A percentile compares a stretch with the other conserved stretches of the same genome.
Evolutionary conservation across 345 rosid species (phyloP).

Genomic region (Melaleuca alternifolia): DNA sequence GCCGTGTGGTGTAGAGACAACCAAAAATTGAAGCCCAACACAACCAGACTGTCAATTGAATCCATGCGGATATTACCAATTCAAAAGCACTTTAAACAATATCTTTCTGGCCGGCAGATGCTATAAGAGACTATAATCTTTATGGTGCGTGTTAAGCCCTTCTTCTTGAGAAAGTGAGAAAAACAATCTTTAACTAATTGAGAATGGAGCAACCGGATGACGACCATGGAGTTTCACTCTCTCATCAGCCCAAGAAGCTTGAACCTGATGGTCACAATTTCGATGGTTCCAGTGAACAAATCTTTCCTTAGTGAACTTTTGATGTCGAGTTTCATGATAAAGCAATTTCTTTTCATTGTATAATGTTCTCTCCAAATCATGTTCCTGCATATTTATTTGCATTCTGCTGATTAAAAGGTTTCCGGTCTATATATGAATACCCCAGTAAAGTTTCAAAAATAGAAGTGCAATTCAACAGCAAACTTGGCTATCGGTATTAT

Average conservation of each 20-base stretch:
- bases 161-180: background rate
- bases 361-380: background rate
- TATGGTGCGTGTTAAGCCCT: background rate
- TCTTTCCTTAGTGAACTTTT: background rate
- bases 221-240: background rate
- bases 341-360: background rate
- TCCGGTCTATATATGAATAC: background rate
- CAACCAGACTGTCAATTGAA: no score
- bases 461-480: background rate
- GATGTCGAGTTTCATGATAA: background rate
- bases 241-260: background rate
- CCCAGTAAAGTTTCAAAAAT: background rate
- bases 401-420: background rate
- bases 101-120: background rate
- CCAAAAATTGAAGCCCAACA: background rate
- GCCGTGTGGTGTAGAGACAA: no score
- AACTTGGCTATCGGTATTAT: no score
- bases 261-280: background rate
- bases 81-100: background rate
- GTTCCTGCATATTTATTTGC: background rate
- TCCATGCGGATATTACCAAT: background rate
- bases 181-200: background rate
- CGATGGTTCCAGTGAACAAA: background rate
- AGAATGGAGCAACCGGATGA: background rate
- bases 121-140: background rate